Conservation (phyloP, 2,329 filamentous ascomycete genomes). For the Aspergillus aculeatinus region DNA sequence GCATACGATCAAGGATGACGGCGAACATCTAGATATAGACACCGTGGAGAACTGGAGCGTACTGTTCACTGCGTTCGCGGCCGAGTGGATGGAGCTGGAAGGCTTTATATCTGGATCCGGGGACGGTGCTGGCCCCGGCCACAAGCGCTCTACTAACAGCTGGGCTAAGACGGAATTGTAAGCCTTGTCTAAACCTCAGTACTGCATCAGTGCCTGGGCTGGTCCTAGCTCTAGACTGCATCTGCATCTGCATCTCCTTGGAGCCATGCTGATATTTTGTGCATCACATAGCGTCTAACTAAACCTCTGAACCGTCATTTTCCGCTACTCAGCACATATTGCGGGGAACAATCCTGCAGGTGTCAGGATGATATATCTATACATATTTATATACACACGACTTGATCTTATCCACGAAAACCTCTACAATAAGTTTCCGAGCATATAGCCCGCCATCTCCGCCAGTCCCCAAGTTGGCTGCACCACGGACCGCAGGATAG, state of each 20-base stretch:
- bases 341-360: too few species aligned
- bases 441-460: slow-evolving; percentile 50
- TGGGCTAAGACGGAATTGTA: slow-evolving; percentile 43
- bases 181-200: slow-evolving; percentile 27
- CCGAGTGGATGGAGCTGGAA: slow-evolving; percentile 89
- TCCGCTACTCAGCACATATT: too few species aligned
- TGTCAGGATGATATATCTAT: too few species aligned
- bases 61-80: slow-evolving; percentile 78
- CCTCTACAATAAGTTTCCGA: slow-evolving; percentile 38
- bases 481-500: slow-evolving; percentile 46
- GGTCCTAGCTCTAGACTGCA: not conserved
- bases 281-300: slow-evolving; percentile 18
- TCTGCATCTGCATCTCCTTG: slow-evolving; percentile 1
- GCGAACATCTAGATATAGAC: slow-evolving; percentile 73
- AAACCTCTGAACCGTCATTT: not conserved
- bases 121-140: not conserved
- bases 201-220: slow-evolving; percentile 1
- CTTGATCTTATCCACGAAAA: not conserved
- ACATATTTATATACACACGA: too few species aligned
- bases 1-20: slow-evolving; percentile 84
- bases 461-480: slow-evolving; percentile 50
- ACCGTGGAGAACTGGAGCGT: slow-evolving; percentile 85
- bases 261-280: slow-evolving; percentile 16
- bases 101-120: slow-evolving; percentile 43
- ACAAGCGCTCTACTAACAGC: slow-evolving; percentile 16